phyloP scores from a whole-genome alignment of 2,329 filamentous ascomycete species.

The Berkeleyomyces rouxiae region DNA sequence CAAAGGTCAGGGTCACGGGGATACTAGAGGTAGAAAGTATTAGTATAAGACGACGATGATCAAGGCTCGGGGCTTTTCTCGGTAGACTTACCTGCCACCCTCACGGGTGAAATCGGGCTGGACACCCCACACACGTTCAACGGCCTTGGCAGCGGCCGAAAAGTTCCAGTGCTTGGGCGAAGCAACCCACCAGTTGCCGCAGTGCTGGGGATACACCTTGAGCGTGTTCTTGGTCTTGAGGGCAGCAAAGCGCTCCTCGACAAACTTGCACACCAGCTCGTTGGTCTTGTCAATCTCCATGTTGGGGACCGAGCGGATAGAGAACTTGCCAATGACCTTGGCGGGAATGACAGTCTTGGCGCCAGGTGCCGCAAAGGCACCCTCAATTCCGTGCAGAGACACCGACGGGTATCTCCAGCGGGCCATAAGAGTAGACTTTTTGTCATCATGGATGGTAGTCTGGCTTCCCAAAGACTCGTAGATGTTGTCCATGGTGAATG shows the following conservation, averaged over 20 bases:
- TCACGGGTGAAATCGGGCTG: constrained; percentile 91
- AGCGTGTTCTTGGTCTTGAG: constrained; percentile 84
- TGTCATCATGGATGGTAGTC: constrained; percentile 74
- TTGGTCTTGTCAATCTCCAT: constrained; percentile 92
- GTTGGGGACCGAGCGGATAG: constrained; percentile 88
- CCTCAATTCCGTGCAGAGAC: constrained; percentile 87
- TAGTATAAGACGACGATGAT: not conserved
- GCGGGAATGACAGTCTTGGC: constrained; percentile 98
- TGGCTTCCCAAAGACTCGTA: constrained; percentile 80
- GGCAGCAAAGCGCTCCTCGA: constrained; percentile 72
- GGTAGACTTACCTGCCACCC: constrained; percentile 55
- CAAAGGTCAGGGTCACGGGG: constrained; percentile 90
- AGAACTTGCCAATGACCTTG: constrained; percentile 97
- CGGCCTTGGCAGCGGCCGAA: constrained; percentile 82
- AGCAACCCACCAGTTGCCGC: constrained; percentile 97
- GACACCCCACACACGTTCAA: constrained; percentile 84
- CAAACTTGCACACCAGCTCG: constrained; percentile 64
- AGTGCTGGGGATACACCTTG: constrained; percentile 68
- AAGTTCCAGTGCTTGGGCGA: constrained; percentile 99
- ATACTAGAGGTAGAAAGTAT: constrained; percentile 41
- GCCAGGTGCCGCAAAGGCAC: constrained; percentile 80
- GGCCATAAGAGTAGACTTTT: constrained; percentile 85
- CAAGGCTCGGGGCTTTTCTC: not conserved
- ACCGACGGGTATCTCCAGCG: constrained; percentile 92
- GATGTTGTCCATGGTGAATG: constrained; percentile 91